Evolutionary conservation across 768 basidiomycete species (phyloP).

Genomic region (Daedalea quercina): DNA sequence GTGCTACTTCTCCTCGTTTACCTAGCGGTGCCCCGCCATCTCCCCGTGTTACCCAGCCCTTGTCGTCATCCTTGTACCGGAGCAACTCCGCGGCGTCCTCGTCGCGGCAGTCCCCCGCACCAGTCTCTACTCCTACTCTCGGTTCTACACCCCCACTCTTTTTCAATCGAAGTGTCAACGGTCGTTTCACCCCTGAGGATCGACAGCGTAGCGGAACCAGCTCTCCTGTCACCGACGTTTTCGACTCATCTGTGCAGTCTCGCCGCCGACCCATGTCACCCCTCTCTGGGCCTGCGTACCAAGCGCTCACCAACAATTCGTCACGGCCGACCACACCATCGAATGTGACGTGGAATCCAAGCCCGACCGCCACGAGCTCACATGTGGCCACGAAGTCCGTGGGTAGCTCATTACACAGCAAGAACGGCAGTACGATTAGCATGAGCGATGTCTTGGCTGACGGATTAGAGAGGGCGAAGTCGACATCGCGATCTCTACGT

Average conservation of each 20-base stretch:
- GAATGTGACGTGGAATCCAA: slow-evolving; percentile 63
- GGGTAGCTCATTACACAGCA: slow-evolving; percentile 17
- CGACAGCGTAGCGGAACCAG: slow-evolving; percentile 12
- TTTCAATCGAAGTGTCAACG: slow-evolving; percentile 54
- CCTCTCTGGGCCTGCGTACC: slow-evolving; percentile 52
- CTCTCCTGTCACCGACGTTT: slow-evolving; percentile 15
- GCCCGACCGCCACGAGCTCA: slow-evolving; percentile 21
- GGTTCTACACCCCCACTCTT: slow-evolving; percentile 40
- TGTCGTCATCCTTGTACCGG: slow-evolving; percentile 35
- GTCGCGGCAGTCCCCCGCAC: slow-evolving; percentile 36
- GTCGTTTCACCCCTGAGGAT: slow-evolving; percentile 59
- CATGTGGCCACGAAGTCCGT: neutral
- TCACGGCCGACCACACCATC: slow-evolving; percentile 58
- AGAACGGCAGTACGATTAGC: slow-evolving; percentile 25
- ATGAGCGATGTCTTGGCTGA: slow-evolving; percentile 18
- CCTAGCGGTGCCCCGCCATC: slow-evolving; percentile 24
- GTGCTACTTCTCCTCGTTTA: slow-evolving; percentile 61
- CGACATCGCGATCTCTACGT: slow-evolving; percentile 40
- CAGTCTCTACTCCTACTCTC: slow-evolving; percentile 37
- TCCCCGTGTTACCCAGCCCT: slow-evolving; percentile 29
- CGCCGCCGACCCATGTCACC: slow-evolving; percentile 71
- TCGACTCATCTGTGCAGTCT: slow-evolving; percentile 43
- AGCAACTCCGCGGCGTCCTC: slow-evolving; percentile 53
- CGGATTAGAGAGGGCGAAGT: slow-evolving; percentile 30
- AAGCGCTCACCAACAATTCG: slow-evolving; percentile 44